Evolutionary conservation across 805 yeast species (phyloP), one percentile per base, ranked within the genome.

Genomic region (Candida loeiensis): DNA sequence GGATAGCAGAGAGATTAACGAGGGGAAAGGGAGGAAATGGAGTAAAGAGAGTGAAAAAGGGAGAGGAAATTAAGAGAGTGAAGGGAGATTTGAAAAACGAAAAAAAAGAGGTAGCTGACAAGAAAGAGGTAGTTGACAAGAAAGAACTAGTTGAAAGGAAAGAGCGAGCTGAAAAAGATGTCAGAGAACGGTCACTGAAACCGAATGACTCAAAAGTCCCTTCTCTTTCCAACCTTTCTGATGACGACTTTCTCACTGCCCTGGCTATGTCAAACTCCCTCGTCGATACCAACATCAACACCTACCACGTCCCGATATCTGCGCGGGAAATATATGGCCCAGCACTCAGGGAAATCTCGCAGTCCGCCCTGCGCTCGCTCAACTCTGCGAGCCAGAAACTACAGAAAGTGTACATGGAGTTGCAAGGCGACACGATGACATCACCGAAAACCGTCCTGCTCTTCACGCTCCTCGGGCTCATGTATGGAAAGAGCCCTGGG

Each of bases 321-420:
- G 73, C 71, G 0, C 53, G 74, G 30, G 43, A 48, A n/a, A 37
- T 61, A 5, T 66, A 58, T 38, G 56, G 72, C 0, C 51, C 56
- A 18, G 58, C 67, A 0, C 54, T 77, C 30, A 52, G 66, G 0
- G 51, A 56, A 0, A 48, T 77, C 2, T 65, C 77, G 0, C 58
- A 66, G 20, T 44, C 47, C 0, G 71, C 79, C 2, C 56, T 78
- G 33, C 76, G 76, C 46, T 38, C 61, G 3, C 48, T 79, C 22
- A 30, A 30, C 21, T 11, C 21, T 8, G 33, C 33, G 4, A 30
- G 33, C 15, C 16, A 30, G 17, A 30, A 30, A 16, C n/a, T 30
- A 13, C 33, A 30, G n/a, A 17, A 16, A 8, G 33, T 30, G 6
- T 79, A 78, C 55, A 55, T 74, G 39, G 44, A 59, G 4, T 49